Conservation (phyloP, 192 early-diverging fungal species). For the Podila epigama region DNA sequence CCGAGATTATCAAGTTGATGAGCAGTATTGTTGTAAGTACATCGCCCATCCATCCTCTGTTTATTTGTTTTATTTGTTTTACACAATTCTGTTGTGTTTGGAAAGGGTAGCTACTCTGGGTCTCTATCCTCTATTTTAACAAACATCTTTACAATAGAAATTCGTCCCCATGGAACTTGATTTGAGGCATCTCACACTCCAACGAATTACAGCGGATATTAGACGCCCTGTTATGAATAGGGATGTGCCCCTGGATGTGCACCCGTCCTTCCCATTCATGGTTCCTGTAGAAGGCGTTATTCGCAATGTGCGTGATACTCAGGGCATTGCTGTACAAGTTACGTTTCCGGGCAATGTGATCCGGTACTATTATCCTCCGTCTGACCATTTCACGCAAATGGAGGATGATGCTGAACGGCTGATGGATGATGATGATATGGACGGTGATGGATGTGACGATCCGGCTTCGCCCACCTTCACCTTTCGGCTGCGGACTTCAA, state of each 20-base stretch:
- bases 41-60: not conserved
- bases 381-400: conserved; percentile 34
- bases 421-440: not conserved
- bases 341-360: conserved; percentile 27
- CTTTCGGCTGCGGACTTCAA: conserved; percentile 35
- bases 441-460: not conserved
- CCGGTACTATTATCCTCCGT: conserved; percentile 38
- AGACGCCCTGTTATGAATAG: conserved; percentile 16
- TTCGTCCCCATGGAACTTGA: conserved; percentile 36
- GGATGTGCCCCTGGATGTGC: conserved; percentile 29
- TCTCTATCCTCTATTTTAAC: not conserved
- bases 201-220: conserved; percentile 25
- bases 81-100: too few relatives aligned
- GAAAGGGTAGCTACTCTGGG: not conserved
- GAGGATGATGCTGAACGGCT: not conserved
- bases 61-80: too few relatives aligned
- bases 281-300: conserved; percentile 39
- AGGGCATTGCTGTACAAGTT: conserved; percentile 31
- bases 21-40: conserved; percentile 23
- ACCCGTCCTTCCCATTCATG: conserved; percentile 43
- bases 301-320: conserved; percentile 10
- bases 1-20: conserved; percentile 28
- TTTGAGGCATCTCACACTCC: conserved; percentile 6
- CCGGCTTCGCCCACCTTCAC: not conserved
- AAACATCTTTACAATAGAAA: not conserved